Base-by-base conservation (phyloP, 305 asterid species). In the Ilex paraguariensis region DNA sequence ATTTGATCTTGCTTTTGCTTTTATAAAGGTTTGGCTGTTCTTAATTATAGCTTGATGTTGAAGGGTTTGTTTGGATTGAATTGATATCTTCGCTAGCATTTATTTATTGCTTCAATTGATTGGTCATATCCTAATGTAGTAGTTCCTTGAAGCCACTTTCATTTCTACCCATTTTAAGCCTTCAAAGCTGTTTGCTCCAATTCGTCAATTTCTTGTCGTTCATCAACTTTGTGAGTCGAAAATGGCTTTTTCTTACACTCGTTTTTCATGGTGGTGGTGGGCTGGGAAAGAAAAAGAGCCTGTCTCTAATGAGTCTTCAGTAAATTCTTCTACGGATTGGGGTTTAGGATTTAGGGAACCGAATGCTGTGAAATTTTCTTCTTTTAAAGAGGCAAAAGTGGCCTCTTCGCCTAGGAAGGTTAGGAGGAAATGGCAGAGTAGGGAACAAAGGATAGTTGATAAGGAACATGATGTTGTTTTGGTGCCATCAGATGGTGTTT, bases 401-500 rank as follows among this genome's bases (percentile, higher is more conserved):
- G 70, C 80, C 36, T 65, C 88, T 73, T 79, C 82, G 16, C 76
- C 73, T 73, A 84, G 90, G 67, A 91, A 81, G 64, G 66, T 74
- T 36, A 91, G 77, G 79, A 81, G 80, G 84, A 86, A 91, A 74
- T 83, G 95, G 91, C 87, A 82, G 74, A 88, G 92, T 56, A 86
- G 90, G 79, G 95, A 84, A 62, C 91, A 84, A 56, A 86, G 93
- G 87, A 79, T 67, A 66, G 73, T 83, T 63, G 96, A 86, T 51
- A 85, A 78, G 69, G 95, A 91, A 72, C 82, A 83, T 62, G 95
- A 91, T 75, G 71, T 82, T 54, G 95, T 91, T 40, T 61, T 91
- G 85, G 98, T 91, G 45, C 95, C 96, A 33, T 88, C 98, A 0
- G 98, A 91, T 59, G 96, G 96, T 65, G 87, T 77, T 59, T 74